Evolutionary conservation across 177 flowering plant genomes (phyloP), one percentile per base, ranked within the genome.

Genomic region (Vitis hybrid): DNA sequence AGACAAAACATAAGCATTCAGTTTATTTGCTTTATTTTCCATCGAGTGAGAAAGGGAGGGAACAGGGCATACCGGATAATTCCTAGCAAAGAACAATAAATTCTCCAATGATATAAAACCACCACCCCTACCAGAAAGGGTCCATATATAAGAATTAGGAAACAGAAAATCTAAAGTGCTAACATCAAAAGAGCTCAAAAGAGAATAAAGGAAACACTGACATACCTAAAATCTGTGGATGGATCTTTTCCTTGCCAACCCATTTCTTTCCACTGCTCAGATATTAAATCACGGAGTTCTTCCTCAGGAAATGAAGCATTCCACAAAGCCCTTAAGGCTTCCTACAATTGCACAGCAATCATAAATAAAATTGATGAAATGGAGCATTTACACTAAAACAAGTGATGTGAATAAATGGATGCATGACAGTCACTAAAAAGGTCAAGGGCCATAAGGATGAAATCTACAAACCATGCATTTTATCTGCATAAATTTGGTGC

Each of bases 171-270:
- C n/a, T 10, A 50, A 52, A 49, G 16, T 3, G 1, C 14, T 27
- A 48, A 21, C 14, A 64, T 15, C 2, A 27, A 18, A 68, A 40
- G 14, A 14, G 52, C 30, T 1, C 35, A 24, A 12, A 13, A 10
- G 66, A 68, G 46, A 48, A 52, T 19, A 46, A 62, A 65, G 49
- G 19, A 65, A 69, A 24, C 46, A 50, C 32, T 30, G 62, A 6
- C 16, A 5, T 79, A 93, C 99, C 99, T 85, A 75, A 96, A 96
- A 80, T 96, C 99, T 54, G 99, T 91, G 50, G 98, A 88, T 76
- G 99, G 99, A 75, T 96, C 99, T 79, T 96, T 96, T 73, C 99
- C 99, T 81, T 96, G 99, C 99, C 99, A 96, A 58, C 99, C 99
- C 99, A 96, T 96, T 84, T 91, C 98, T 82, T 95, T 95, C 99